A percentile compares a stretch with the other conserved stretches of the same genome.
phyloP scores from a whole-genome alignment of 257 asterid genomes.

The Cinchona pubescens region DNA sequence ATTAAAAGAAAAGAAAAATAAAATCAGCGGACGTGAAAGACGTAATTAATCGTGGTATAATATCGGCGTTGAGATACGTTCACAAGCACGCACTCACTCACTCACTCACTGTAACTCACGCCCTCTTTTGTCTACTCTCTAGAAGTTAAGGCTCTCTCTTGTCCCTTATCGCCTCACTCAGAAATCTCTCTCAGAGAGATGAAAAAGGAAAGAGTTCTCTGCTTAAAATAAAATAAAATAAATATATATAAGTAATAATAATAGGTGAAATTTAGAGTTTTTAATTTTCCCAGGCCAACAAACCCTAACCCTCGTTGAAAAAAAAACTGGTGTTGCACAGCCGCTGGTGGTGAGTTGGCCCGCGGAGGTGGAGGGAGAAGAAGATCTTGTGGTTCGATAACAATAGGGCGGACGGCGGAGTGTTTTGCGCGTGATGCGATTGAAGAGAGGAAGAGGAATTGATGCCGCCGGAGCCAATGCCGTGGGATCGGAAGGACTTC shows the following conservation, averaged over 20 bases:
- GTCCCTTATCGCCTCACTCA: constrained; percentile 31
- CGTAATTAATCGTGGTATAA: constrained; percentile 23
- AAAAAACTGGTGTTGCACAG: constrained; percentile 4
- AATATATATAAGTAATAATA: no score
- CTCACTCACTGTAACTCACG: constrained; percentile 10
- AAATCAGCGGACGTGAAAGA: constrained; percentile 36
- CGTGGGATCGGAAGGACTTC: constrained; percentile 96
- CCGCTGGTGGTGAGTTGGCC: no score
- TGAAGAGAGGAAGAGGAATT: constrained; percentile 32
- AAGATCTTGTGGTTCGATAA: constrained; percentile 6
- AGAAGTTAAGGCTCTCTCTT: constrained; percentile 15
- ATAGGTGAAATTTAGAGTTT: not conserved
- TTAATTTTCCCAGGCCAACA: not conserved
- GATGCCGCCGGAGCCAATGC: constrained; percentile 95
- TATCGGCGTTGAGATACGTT: constrained; percentile 36
- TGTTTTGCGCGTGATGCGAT: constrained; percentile 41
- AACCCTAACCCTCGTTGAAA: constrained; percentile 31
- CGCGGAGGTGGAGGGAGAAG: constrained; percentile 5
- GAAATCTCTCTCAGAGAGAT: constrained; percentile 10
- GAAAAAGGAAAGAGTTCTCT: not conserved
- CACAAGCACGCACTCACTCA: constrained; percentile 14
- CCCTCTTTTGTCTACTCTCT: constrained; percentile 5
- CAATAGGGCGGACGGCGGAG: not conserved
- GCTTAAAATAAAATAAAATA: not conserved
- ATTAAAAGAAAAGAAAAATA: not conserved